Percentiles rank a stretch among this genome's conserved stretches.
These are phyloP conservation scores for Corylus americana DNA, from an alignment of 306 rosid genomes.

Conservation along the genomic window DNA sequence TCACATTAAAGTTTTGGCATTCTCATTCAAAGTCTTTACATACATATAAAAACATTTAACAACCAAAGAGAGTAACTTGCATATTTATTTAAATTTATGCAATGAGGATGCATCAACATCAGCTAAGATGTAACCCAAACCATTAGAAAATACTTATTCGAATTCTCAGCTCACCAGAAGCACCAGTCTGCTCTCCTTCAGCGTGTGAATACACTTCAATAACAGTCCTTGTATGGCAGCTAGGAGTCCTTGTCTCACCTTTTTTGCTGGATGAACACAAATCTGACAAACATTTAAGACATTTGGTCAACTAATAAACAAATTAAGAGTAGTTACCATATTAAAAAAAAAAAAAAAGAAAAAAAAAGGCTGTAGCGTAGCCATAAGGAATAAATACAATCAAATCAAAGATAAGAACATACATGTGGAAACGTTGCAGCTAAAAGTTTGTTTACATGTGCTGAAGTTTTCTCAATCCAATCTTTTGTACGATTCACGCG, in stretches of 20 bases:
- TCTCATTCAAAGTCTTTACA: not conserved
- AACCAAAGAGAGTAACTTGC: not conserved
- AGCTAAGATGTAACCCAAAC: slow-evolving; percentile 20
- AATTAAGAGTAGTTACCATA: slow-evolving; percentile 6
- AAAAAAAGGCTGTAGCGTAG: not conserved
- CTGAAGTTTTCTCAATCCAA: slow-evolving; percentile 75
- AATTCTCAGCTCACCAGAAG: slow-evolving; percentile 74
- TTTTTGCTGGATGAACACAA: slow-evolving; percentile 76
- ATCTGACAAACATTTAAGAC: slow-evolving; percentile 57
- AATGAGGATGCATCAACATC: not conserved
- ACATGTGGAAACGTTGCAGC: slow-evolving; percentile 76
- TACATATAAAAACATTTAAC: not conserved
- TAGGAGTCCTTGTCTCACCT: slow-evolving; percentile 82
- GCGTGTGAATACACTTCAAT: slow-evolving; percentile 58
- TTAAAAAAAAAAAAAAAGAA: not conserved
- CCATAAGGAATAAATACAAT: slow-evolving; percentile 21
- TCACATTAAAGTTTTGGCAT: too few species aligned
- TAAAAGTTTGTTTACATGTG: slow-evolving; percentile 67
- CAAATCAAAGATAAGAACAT: slow-evolving; percentile 37
- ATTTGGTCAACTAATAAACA: slow-evolving; percentile 17
- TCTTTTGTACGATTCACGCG: slow-evolving; percentile 71
- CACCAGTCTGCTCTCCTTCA: slow-evolving; percentile 75
- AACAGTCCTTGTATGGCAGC: slow-evolving; percentile 72
- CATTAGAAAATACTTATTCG: slow-evolving; percentile 11
- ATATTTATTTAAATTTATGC: not conserved